These are phyloP conservation scores for Rubus idaeus DNA, from an alignment of 306 rosid genomes.

Conservation along the genomic window DNA sequence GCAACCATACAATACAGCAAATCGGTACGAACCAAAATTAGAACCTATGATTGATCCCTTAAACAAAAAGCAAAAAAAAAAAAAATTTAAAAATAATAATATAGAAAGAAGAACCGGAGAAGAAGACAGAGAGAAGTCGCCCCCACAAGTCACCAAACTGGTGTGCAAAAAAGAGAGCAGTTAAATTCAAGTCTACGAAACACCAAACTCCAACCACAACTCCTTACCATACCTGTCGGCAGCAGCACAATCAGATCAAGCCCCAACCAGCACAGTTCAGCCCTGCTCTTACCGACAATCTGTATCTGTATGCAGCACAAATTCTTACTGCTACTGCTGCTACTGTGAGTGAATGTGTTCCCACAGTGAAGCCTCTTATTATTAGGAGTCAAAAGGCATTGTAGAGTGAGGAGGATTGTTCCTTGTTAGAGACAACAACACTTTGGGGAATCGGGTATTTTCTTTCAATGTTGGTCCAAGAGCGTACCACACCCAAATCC, in stretches of 20 bases:
- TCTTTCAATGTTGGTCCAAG: slow-evolving; percentile 77
- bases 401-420: too few species aligned
- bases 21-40: neutral
- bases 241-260: neutral
- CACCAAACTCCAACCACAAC: slow-evolving; percentile 8
- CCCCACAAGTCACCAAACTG: neutral
- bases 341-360: too few species aligned
- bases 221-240: slow-evolving; percentile 11
- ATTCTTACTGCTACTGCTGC: too few species aligned
- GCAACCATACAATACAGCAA: neutral
- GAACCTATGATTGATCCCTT: neutral
- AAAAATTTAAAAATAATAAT: neutral
- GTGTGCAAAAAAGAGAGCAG: neutral
- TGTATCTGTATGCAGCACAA: too few species aligned
- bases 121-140: neutral
- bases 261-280: too few species aligned
- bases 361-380: too few species aligned
- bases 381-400: too few species aligned
- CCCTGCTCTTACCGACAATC: too few species aligned
- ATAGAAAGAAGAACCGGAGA: neutral
- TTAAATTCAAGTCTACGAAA: neutral
- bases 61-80: neutral
- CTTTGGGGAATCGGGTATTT: too few species aligned
- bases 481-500: slow-evolving; percentile 59
- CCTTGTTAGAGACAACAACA: too few species aligned